Conservation (phyloP, 2,329 filamentous ascomycete genomes). For the Diaporthe amygdali region DNA sequence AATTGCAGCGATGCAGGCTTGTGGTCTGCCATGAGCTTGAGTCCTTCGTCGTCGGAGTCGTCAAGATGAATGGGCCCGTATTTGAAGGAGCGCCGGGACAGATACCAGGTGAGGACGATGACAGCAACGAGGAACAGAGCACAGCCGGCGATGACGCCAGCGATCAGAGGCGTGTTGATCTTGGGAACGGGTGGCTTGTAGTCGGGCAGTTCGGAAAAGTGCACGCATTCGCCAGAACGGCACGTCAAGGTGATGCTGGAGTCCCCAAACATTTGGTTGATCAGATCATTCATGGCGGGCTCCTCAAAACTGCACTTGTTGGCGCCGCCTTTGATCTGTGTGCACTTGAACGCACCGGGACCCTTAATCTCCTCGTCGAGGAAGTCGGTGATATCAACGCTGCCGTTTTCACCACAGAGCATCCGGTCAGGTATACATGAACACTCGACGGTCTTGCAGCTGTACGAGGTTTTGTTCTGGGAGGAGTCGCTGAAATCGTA, state of each 20-base stretch:
- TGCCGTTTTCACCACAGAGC: constrained; percentile 90
- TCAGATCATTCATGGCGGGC: constrained; percentile 89
- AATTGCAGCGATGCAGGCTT: constrained; percentile 90
- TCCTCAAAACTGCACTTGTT: constrained; percentile 85
- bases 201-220: constrained; percentile 90
- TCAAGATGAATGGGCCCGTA: constrained; percentile 82
- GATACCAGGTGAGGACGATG: constrained; percentile 84
- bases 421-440: constrained; percentile 89
- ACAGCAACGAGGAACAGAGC: constrained; percentile 88
- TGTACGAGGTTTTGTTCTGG: constrained; percentile 83
- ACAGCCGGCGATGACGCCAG: constrained; percentile 85
- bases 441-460: constrained; percentile 84
- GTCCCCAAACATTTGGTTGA: constrained; percentile 88
- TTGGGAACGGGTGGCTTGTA: constrained; percentile 87
- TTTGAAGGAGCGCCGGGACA: constrained; percentile 74
- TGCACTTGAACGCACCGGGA: constrained; percentile 82
- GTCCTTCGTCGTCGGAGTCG: constrained; percentile 86
- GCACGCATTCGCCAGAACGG: constrained; percentile 87
- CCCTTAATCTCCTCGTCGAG: constrained; percentile 82
- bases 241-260: constrained; percentile 85
- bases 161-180: constrained; percentile 97
- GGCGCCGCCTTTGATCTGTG: constrained; percentile 64
- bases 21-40: constrained; percentile 88
- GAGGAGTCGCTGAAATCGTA: constrained; percentile 67
- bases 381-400: constrained; percentile 91